phyloP scores from a whole-genome alignment of 1,284 basidiomycete species.

The Phlebopus sp. region DNA sequence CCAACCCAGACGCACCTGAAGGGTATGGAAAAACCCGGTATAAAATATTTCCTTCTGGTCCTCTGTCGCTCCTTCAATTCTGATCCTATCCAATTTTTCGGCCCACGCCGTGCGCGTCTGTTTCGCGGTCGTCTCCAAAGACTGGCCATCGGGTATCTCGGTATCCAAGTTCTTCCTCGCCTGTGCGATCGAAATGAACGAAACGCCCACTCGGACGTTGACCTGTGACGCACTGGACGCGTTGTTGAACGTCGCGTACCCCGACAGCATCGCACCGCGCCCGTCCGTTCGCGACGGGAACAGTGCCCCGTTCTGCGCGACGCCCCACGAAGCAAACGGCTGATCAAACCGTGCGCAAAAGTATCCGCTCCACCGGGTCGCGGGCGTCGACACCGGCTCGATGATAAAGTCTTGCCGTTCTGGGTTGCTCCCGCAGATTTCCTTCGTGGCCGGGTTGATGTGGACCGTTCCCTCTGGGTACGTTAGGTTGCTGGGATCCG shows the following conservation, averaged over 20 bases:
- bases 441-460: constrained; percentile 45
- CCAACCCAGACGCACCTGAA: constrained; percentile 56
- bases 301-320: constrained; percentile 48
- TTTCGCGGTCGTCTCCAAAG: constrained; percentile 61
- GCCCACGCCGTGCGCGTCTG: constrained; percentile 64
- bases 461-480: constrained; percentile 58
- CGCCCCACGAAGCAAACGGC: constrained; percentile 47
- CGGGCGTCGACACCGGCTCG: constrained; percentile 52
- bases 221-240: constrained; percentile 37
- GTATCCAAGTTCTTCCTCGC: constrained; percentile 61
- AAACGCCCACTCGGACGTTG: constrained; percentile 69
- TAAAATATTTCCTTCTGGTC: constrained; percentile 60
- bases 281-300: constrained; percentile 29
- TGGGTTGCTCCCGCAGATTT: constrained; percentile 68
- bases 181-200: constrained; percentile 76
- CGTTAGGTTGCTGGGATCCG: constrained; percentile 56
- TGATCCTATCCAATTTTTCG: constrained; percentile 66
- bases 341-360: constrained; percentile 70
- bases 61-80: constrained; percentile 53
- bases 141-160: constrained; percentile 61
- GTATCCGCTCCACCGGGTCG: constrained; percentile 59
- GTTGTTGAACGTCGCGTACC: constrained; percentile 62
- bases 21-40: constrained; percentile 65
- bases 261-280: constrained; percentile 51
- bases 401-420: constrained; percentile 78